These are phyloP conservation scores for Rhynchospora tenuis DNA, from an alignment of 176 grass and related monocot species.

Conservation along the genomic window DNA sequence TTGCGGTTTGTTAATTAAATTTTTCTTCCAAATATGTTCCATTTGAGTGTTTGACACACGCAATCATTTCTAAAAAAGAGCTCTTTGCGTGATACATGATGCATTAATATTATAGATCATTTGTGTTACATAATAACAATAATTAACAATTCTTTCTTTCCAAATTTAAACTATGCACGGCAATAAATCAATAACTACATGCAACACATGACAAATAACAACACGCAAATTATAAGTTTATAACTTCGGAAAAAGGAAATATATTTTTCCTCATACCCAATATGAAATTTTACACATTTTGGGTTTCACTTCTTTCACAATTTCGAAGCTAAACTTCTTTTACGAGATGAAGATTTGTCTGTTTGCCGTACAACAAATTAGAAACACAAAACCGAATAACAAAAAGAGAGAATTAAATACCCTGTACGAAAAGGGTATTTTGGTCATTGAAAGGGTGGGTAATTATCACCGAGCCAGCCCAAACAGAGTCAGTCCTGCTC, in stretches of 20 bases:
- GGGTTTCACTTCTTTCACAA: neutral
- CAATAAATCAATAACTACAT: neutral
- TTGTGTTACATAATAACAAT: neutral
- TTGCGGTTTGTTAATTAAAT: neutral
- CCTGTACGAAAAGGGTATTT: conserved; percentile 12
- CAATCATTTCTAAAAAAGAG: neutral
- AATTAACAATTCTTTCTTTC: too few relatives aligned
- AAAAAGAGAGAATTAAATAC: neutral
- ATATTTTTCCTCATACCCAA: neutral
- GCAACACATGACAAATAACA: neutral
- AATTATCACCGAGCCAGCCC: conserved; percentile 17
- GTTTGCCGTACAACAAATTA: neutral
- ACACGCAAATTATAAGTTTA: neutral
- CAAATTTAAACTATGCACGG: too few relatives aligned
- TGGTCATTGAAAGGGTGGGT: conserved; percentile 7
- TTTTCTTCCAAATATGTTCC: neutral
- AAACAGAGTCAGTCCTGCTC: conserved; percentile 11
- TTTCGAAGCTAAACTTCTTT: neutral
- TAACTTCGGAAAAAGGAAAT: neutral
- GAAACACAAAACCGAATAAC: neutral
- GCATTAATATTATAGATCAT: too few relatives aligned
- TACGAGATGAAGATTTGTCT: neutral
- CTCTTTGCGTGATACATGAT: too few relatives aligned
- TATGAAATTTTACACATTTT: neutral
- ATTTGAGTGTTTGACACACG: neutral